phyloP scores from a whole-genome alignment of 2,329 filamentous ascomycete genomes.

The Plectosphaerella cucumerina region DNA sequence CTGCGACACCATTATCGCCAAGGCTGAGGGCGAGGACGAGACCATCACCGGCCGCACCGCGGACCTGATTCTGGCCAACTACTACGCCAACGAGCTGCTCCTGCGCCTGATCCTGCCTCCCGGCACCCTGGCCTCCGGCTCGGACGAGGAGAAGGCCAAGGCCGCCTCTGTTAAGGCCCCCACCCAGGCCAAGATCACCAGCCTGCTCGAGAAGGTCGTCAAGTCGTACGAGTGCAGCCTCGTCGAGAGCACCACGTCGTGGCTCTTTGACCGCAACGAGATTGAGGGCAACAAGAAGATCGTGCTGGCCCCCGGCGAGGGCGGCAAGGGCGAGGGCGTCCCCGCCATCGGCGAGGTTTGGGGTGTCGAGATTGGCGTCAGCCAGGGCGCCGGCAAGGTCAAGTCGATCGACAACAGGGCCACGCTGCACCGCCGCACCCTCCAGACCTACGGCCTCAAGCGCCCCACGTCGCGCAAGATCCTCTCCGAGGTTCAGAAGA shows the following conservation, averaged over 20 bases:
- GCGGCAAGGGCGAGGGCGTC: slow-evolving; percentile 83
- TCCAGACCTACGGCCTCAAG: slow-evolving; percentile 89
- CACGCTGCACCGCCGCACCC: slow-evolving; percentile 90
- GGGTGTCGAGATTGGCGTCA: slow-evolving; percentile 95
- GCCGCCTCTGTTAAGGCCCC: slow-evolving; percentile 76
- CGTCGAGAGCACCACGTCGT: slow-evolving; percentile 97
- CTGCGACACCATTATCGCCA: slow-evolving; percentile 83
- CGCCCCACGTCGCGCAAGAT: slow-evolving; percentile 89
- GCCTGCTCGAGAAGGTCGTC: slow-evolving; percentile 84
- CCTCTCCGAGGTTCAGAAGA: slow-evolving; percentile 92
- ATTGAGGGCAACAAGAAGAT: slow-evolving; percentile 98
- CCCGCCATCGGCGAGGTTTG: slow-evolving; percentile 91
- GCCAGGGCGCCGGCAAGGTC: slow-evolving; percentile 87
- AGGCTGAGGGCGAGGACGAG: slow-evolving; percentile 55
- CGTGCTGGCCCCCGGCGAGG: slow-evolving; percentile 80
- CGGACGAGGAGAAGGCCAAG: slow-evolving; percentile 95
- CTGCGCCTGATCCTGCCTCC: slow-evolving; percentile 87
- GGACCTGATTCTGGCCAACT: slow-evolving; percentile 82
- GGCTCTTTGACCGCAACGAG: slow-evolving; percentile 94
- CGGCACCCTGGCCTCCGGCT: slow-evolving; percentile 76
- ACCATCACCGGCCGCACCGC: slow-evolving; percentile 72
- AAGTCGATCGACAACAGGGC: slow-evolving; percentile 85
- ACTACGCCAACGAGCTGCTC: slow-evolving; percentile 95
- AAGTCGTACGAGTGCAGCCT: slow-evolving; percentile 88
- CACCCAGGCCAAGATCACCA: slow-evolving; percentile 81